Base-by-base conservation (phyloP, 163 green algal genomes). In the Scenedesmus sp. region DNA sequence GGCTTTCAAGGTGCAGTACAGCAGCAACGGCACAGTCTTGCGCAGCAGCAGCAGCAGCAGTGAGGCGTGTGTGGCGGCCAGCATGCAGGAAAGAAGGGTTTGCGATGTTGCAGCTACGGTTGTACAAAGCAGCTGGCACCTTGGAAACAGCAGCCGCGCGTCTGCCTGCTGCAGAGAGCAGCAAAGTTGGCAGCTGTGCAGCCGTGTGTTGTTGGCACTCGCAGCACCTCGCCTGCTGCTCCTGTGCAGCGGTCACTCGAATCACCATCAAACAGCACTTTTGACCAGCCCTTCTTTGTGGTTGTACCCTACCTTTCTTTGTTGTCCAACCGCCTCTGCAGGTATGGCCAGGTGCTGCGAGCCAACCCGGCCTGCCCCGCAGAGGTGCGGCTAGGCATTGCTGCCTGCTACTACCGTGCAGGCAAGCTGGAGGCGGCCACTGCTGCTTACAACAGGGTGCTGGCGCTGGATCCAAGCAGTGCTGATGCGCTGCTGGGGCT, bases 361-460 rank as follows among this genome's bases (percentile, higher is more conserved):
- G 67, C 93, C 46, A 95, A 97, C 93, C 97, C 97, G 15, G 89
- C 57, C 1, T 96, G 94, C 87, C 96, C 97, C 0, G 87, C 97
- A 1, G 96, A 98, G 83, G 96, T 99, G 59, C 96, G 98, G 10
- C 94, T 99, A 87, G 98, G 97, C 92, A 97, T 99, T 13, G 98
- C 94, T 1, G 95, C 95, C 0, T 99, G 97, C 94, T 94, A 95
- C 81, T 96, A 98, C 82, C 92, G 91, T 52, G 90, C 98, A 81
- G 97, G 97, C 62, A 92, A 97, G 67, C 88, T 96, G 13, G 91
- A 87, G 54, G 94, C 92, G 9, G 97, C 98, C 12, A 73, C 87
- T 18, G 86, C 94, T 13, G 96, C 97, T 0, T 99, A 97, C 88
- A 84, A 96, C 62, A 94, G 98, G 10, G 96, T 97, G 76, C 92